Conservation (phyloP, 345 rosid species). For the Syzygium grande region DNA sequence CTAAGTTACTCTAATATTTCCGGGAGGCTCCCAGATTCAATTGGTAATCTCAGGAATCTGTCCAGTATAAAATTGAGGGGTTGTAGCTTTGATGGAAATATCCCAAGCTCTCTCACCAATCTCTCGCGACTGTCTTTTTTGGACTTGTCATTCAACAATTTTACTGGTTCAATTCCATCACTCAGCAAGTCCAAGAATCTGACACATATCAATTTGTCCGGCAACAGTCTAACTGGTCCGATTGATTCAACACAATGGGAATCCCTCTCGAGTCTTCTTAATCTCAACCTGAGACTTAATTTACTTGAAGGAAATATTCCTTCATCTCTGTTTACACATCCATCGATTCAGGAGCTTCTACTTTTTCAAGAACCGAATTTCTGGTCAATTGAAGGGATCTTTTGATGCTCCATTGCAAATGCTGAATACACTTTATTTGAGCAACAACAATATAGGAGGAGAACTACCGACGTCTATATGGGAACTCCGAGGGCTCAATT, state of each 20-base stretch:
- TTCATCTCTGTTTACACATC: slow-evolving; percentile 3
- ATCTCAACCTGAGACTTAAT: slow-evolving; percentile 13
- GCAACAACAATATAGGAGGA: slow-evolving; percentile 29
- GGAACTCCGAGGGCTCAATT: slow-evolving; percentile 3
- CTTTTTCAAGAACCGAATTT: slow-evolving; percentile 13
- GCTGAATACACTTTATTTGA: slow-evolving; percentile 8
- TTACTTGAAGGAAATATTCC: slow-evolving; percentile 23
- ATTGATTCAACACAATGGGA: no score
- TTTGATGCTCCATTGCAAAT: not conserved
- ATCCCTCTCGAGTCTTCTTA: slow-evolving; percentile 8
- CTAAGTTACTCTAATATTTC: slow-evolving; percentile 12
- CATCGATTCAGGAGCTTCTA: not conserved
- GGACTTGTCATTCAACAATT: slow-evolving; percentile 34
- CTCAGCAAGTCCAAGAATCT: slow-evolving; percentile 4
- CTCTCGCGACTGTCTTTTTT: slow-evolving; percentile 9
- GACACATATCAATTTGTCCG: not conserved
- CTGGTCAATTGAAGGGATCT: not conserved
- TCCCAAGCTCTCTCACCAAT: slow-evolving; percentile 12
- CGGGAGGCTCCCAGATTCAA: slow-evolving; percentile 21
- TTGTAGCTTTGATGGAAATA: slow-evolving; percentile 13
- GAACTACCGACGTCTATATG: slow-evolving; percentile 9
- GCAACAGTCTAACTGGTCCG: slow-evolving; percentile 16
- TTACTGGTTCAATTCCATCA: slow-evolving; percentile 30
- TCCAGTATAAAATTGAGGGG: not conserved
- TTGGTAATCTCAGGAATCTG: slow-evolving; percentile 7